These are phyloP conservation scores for Boletus edulis DNA, from an alignment of 768 basidiomycete species.

Conservation along the genomic window DNA sequence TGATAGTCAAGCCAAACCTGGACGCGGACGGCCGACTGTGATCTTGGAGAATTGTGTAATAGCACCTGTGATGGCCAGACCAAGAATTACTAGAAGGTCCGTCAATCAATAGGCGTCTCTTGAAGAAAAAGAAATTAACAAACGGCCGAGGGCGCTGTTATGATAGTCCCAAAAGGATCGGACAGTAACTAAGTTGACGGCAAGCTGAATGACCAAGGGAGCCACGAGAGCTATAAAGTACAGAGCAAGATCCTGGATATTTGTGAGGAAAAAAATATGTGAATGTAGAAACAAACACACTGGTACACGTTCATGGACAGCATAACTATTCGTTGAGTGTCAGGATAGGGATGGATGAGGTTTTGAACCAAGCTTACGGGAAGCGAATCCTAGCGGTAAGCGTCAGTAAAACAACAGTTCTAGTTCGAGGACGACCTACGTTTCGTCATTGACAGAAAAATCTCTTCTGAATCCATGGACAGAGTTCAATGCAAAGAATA, in stretches of 20 bases:
- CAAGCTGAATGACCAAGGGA: conserved; percentile 66
- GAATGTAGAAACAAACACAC: conserved; percentile 37
- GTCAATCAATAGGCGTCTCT: background rate
- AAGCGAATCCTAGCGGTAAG: conserved; percentile 18
- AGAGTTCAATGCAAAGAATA: conserved; percentile 63
- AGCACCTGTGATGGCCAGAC: conserved; percentile 72
- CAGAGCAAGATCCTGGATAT: conserved; percentile 43
- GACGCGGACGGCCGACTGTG: conserved; percentile 86
- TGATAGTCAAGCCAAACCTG: conserved; percentile 45
- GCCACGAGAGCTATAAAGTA: conserved; percentile 57
- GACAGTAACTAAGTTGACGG: conserved; percentile 69
- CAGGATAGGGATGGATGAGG: background rate
- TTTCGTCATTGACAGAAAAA: conserved; percentile 77
- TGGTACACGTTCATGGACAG: conserved; percentile 76
- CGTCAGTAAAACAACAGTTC: conserved; percentile 13
- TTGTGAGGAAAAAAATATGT: background rate
- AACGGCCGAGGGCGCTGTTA: conserved; percentile 51
- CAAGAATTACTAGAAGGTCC: conserved; percentile 55
- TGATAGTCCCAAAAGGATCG: conserved; percentile 92
- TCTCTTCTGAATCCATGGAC: conserved; percentile 71
- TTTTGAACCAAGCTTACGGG: conserved; percentile 18
- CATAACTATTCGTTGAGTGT: conserved; percentile 44
- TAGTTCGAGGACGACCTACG: conserved; percentile 39
- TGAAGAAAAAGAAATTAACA: conserved; percentile 32
- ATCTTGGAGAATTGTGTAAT: conserved; percentile 85